Conservation (phyloP, 805 yeast genomes). For the Dipodascopsis tothii region DNA sequence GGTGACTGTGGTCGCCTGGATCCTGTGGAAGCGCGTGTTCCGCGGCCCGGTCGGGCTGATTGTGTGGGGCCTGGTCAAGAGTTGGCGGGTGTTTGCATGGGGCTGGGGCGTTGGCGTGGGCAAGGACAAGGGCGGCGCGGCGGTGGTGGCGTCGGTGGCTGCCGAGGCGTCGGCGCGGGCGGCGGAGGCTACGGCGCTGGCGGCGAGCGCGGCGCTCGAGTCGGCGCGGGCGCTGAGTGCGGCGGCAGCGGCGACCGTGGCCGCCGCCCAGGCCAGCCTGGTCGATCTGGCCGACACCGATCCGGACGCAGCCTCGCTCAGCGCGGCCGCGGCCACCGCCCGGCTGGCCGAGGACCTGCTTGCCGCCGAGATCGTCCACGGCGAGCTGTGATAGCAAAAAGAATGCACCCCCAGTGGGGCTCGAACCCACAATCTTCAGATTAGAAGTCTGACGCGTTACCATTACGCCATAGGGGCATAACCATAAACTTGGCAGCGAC, state of each 20-base stretch:
- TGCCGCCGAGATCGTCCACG: background rate
- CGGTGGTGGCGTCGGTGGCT: no score
- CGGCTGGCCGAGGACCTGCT: no score
- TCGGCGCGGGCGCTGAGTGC: no score
- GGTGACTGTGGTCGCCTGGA: conserved; percentile 32
- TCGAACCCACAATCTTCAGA: conserved; percentile 27
- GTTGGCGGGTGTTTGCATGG: conserved; percentile 11
- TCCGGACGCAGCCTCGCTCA: no score
- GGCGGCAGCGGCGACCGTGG: no score
- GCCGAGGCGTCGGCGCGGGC: no score
- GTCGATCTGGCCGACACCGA: no score
- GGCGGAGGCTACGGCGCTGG: no score
- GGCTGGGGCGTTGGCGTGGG: conserved; percentile 1
- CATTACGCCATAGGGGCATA: conserved; percentile 27
- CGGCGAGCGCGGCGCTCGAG: no score
- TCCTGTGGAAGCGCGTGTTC: conserved; percentile 35
- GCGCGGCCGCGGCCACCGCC: no score
- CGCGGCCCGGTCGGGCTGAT: conserved; percentile 28
- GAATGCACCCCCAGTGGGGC: conserved; percentile 25
- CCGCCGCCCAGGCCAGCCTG: no score
- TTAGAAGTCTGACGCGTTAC: conserved; percentile 27
- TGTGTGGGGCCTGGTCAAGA: conserved; percentile 13
- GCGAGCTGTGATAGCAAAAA: background rate
- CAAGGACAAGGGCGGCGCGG: background rate
- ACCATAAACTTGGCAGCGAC: no score